These are phyloP conservation scores for Arachis stenosperma DNA, from an alignment of 306 rosid species.

Conservation along the genomic window DNA sequence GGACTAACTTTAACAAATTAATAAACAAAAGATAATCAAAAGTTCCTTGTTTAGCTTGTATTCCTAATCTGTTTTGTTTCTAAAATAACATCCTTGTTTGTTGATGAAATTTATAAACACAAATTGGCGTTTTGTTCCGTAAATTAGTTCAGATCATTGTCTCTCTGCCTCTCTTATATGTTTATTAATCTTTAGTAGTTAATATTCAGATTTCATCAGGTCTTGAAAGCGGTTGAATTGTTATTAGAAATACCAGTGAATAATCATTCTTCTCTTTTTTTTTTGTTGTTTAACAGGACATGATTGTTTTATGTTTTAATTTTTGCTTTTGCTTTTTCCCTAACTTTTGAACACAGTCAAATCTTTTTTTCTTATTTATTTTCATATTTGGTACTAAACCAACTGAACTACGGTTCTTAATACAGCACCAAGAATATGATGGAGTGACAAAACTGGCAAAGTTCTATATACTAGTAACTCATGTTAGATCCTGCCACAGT, in stretches of 20 bases:
- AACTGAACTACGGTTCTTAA: slow-evolving; percentile 16
- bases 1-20: slow-evolving; percentile 2
- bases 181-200: slow-evolving; percentile 1
- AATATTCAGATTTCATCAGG: background rate
- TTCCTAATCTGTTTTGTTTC: too few relatives aligned
- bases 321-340: too few relatives aligned
- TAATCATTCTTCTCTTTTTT: background rate
- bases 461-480: background rate
- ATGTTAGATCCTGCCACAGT: slow-evolving; percentile 4
- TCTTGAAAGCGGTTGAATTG: background rate
- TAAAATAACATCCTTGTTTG: background rate
- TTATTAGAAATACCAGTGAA: background rate
- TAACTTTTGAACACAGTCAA: too few relatives aligned
- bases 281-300: too few relatives aligned
- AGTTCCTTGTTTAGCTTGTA: background rate
- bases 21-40: background rate
- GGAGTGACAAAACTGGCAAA: slow-evolving; percentile 6
- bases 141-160: background rate
- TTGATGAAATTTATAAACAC: slow-evolving; percentile 3
- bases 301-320: too few relatives aligned
- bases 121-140: background rate
- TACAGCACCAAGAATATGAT: slow-evolving; percentile 76
- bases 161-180: background rate
- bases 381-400: background rate
- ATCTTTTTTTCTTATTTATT: background rate